Evolutionary conservation across 768 basidiomycete genomes (phyloP).

Genomic region (Melanogaster broomeanus): DNA sequence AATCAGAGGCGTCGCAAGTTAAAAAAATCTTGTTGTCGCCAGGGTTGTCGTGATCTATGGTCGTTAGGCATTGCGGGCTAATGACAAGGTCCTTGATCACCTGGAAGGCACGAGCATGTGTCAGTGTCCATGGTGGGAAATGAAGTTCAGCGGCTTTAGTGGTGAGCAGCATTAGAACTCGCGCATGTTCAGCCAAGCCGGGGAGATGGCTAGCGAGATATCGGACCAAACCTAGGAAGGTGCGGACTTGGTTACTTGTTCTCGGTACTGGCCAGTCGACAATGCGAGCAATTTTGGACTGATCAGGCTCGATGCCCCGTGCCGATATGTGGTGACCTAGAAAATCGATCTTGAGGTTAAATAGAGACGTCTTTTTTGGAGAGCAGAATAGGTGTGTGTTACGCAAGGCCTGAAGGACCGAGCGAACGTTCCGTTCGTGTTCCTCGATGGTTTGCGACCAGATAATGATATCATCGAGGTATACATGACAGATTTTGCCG

Average conservation of each 20-base stretch:
- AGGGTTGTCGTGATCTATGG: constrained; percentile 32
- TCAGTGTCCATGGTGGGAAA: constrained; percentile 29
- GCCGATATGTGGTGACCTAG: constrained; percentile 26
- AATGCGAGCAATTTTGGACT: not conserved
- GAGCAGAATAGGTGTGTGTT: constrained; percentile 25
- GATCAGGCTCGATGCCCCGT: constrained; percentile 26
- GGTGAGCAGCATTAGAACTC: constrained; percentile 7
- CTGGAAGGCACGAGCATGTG: constrained; percentile 17
- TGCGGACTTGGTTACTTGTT: constrained; percentile 13
- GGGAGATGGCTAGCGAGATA: constrained; percentile 11
- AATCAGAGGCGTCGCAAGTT: constrained; percentile 8
- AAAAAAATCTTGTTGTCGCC: constrained; percentile 7
- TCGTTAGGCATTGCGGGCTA: constrained; percentile 26
- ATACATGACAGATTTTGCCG: too few species aligned
- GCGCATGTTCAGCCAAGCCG: constrained; percentile 8
- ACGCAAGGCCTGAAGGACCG: constrained; percentile 13
- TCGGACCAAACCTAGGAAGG: constrained; percentile 9
- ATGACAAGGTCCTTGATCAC: constrained; percentile 26
- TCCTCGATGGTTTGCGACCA: constrained; percentile 24
- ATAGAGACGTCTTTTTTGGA: constrained; percentile 24
- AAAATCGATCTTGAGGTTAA: constrained; percentile 1
- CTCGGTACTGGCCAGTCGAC: too few species aligned
- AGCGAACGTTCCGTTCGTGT: constrained; percentile 14
- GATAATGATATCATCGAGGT: too few species aligned
- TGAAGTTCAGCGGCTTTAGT: constrained; percentile 21